Base-by-base conservation (phyloP, 148 eudicot genomes). In the Persicaria tinctoria region DNA sequence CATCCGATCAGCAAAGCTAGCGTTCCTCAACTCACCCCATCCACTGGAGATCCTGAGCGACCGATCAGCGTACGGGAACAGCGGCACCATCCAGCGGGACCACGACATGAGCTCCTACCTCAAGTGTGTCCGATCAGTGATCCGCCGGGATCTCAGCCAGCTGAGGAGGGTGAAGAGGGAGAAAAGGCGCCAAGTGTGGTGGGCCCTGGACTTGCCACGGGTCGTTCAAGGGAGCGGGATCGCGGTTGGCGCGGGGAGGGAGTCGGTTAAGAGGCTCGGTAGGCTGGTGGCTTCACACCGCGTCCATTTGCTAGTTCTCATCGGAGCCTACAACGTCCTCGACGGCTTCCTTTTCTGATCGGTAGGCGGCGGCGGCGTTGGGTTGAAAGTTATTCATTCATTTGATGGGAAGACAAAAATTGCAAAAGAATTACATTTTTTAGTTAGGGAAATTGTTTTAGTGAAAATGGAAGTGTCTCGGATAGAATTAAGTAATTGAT, bases 1-100 rank as follows among this genome's bases (percentile, higher is more conserved):
- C 72, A 76, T 88, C 68, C 86, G 78, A 17, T 89, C 96, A 23
- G 98, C 98, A 55, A 83, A 84, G 75, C 54, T 78, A 0, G 84
- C 80, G 16, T 92, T 92, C 73, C 73, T 95, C 54, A 95, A 92
- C 83, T 82, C 84, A 45, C 98, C 98, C 0, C 98, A 95, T 78
- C 98, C 98, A 6, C 90, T 95, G 1, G 96, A 92, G 84, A 92
- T 90, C 80, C 75, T 95, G 46, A 90, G 93, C n/a, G 98, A 92
- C 77, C 98, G 93, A 12, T 76, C 89, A 0, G 93, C 98, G 41
- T 95, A 92, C 62, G 98, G 98, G 12, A 83, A 87, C 5, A 89
- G 80, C 14, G 98, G 98, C 64, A 81, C 86, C 51, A 88, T 95
- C 77, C 89, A 80, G 46, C 86, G 97, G 51, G 97, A 95, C 74